Evolutionary conservation across 2,329 filamentous ascomycete species (phyloP).

Genomic region (Exophiala phaeomuriformis): DNA sequence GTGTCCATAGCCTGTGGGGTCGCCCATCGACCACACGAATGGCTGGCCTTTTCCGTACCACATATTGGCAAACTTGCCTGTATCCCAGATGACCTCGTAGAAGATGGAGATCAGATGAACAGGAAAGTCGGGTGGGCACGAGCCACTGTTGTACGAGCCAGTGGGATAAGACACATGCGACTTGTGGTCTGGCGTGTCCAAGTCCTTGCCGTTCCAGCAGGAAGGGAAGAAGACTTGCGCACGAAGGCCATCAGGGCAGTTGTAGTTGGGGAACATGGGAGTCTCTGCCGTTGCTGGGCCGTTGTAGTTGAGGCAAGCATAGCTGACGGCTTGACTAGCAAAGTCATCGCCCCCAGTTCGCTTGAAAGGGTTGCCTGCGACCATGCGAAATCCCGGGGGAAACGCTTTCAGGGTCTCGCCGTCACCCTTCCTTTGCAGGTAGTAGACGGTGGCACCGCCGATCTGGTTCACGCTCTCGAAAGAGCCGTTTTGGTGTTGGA

Average conservation of each 20-base stretch:
- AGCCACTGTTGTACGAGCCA: conserved; percentile 32
- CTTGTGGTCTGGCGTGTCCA: conserved; percentile 32
- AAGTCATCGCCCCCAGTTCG: conserved; percentile 52
- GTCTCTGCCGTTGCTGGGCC: conserved; percentile 40
- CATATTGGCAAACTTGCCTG: conserved; percentile 43
- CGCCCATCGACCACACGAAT: conserved; percentile 44
- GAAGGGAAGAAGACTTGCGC: conserved; percentile 35
- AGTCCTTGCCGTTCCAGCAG: conserved; percentile 34
- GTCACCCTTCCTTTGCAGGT: conserved; percentile 42
- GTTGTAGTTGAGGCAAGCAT: conserved; percentile 47
- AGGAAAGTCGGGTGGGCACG: conserved; percentile 41
- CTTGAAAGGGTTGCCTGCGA: conserved; percentile 56
- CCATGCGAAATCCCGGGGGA: conserved; percentile 63
- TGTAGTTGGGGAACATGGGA: conserved; percentile 60
- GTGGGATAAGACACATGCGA: conserved; percentile 35
- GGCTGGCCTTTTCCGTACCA: conserved; percentile 36
- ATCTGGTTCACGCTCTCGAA: conserved; percentile 57
- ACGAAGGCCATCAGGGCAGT: conserved; percentile 53
- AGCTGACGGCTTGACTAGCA: conserved; percentile 48
- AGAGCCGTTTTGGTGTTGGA: conserved; percentile 54
- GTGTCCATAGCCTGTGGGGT: conserved; percentile 47
- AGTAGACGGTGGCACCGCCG: conserved; percentile 56
- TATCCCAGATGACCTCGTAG: conserved; percentile 53
- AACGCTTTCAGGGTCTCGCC: conserved; percentile 63
- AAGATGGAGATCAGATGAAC: conserved; percentile 53